Conservation (phyloP, 208 protist genomes). For the Leishmania turanica region DNA sequence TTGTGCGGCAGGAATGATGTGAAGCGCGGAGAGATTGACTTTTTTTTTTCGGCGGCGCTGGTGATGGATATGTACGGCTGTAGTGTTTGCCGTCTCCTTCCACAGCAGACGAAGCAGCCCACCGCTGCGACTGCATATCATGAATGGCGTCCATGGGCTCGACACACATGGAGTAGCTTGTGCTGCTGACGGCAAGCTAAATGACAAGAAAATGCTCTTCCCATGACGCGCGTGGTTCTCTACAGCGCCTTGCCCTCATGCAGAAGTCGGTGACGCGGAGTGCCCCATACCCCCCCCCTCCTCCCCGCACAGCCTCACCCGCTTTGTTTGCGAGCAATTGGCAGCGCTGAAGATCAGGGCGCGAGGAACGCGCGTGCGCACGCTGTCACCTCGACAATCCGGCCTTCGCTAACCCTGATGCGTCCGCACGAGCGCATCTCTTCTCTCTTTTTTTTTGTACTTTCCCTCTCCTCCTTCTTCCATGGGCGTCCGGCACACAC, state of each 20-base stretch:
- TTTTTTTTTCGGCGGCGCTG: background rate
- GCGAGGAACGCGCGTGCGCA: background rate
- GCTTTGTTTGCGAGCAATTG: background rate
- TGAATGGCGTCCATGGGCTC: background rate
- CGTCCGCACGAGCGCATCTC: background rate
- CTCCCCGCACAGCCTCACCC: background rate
- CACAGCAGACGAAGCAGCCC: background rate
- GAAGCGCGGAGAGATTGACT: background rate
- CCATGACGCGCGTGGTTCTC: background rate
- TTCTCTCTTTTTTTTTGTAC: background rate
- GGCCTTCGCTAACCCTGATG: background rate
- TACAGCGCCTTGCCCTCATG: background rate
- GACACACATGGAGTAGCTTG: background rate
- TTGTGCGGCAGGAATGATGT: constrained; percentile 30
- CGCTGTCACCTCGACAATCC: background rate
- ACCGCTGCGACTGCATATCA: background rate
- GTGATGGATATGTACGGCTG: background rate
- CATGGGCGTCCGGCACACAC: background rate
- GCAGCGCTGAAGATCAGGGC: background rate
- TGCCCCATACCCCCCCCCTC: background rate
- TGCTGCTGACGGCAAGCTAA: background rate
- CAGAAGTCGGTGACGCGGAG: background rate
- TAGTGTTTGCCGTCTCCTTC: too few relatives aligned
- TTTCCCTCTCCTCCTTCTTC: background rate
- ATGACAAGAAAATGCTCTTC: background rate